These are phyloP conservation scores for Fraxinus sp. DNA, from an alignment of 305 asterid species.

Conservation along the genomic window DNA sequence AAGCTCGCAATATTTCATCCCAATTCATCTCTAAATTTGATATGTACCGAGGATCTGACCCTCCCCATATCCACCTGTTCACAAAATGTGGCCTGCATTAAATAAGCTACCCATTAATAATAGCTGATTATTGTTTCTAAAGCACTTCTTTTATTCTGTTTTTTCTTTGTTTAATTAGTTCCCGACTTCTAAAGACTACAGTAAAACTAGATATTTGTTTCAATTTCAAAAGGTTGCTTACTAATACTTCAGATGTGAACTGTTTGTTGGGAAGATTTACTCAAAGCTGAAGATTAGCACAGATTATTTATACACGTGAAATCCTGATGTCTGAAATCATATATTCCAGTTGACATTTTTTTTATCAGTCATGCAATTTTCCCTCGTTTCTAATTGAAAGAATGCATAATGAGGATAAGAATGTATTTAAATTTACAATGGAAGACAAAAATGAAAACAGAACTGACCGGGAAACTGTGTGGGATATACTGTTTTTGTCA, in stretches of 20 bases:
- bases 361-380: neutral
- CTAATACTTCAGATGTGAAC: neutral
- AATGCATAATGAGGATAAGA: neutral
- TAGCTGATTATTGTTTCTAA: neutral
- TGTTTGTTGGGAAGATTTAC: neutral
- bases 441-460: neutral
- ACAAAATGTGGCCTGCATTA: constrained; percentile 44
- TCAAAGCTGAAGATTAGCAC: neutral
- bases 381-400: neutral
- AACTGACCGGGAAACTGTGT: constrained; percentile 37
- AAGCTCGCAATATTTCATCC: constrained; percentile 37
- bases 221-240: neutral
- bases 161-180: neutral
- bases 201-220: neutral
- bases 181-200: neutral
- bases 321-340: neutral
- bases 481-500: constrained; percentile 19
- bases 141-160: neutral
- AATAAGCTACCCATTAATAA: constrained; percentile 27
- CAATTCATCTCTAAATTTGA: constrained; percentile 38
- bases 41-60: constrained; percentile 41
- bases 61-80: constrained; percentile 53
- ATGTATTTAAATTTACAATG: neutral
- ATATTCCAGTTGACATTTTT: neutral
- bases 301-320: neutral